phyloP scores from a whole-genome alignment of 805 yeast species.

The Yarrowia sp. region DNA sequence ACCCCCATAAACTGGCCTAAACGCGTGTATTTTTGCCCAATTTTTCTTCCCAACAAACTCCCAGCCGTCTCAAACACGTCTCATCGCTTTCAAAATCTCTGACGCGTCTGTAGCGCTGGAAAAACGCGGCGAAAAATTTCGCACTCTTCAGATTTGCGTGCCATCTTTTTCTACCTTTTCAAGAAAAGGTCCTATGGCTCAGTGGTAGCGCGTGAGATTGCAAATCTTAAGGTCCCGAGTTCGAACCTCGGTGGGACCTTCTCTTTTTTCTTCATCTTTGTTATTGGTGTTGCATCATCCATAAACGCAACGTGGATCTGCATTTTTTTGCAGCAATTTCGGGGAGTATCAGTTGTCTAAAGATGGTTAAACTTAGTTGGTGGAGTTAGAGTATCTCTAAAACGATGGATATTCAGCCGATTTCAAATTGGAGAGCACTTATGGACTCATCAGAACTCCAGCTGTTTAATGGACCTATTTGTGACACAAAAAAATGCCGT shows the following conservation, averaged over 20 bases:
- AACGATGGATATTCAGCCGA: too few relatives aligned
- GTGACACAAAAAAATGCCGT: too few relatives aligned
- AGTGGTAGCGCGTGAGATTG: conserved; percentile 27
- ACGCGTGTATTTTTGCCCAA: neutral
- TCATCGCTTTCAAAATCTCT: neutral
- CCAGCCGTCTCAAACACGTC: neutral
- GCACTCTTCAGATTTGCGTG: neutral
- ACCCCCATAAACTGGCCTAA: neutral
- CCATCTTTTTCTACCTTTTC: neutral
- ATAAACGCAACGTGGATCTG: neutral
- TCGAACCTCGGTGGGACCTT: conserved; percentile 27
- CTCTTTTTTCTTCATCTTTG: neutral
- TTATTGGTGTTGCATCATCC: neutral
- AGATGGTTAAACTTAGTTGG: neutral
- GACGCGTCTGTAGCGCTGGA: neutral
- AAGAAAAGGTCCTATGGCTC: conserved; percentile 24
- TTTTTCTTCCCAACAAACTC: neutral
- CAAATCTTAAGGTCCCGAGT: conserved; percentile 27
- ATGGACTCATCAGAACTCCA: too few relatives aligned
- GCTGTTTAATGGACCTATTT: too few relatives aligned
- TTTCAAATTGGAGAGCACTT: too few relatives aligned
- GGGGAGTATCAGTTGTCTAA: neutral
- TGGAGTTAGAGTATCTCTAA: too few relatives aligned
- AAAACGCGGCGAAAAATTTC: neutral
- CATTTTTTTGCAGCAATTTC: neutral